A percentile compares a stretch with the other conserved stretches of the same genome.
These are phyloP conservation scores for Carex kokanica DNA, from an alignment of 176 grass and related monocot species.

Conservation along the genomic window DNA sequence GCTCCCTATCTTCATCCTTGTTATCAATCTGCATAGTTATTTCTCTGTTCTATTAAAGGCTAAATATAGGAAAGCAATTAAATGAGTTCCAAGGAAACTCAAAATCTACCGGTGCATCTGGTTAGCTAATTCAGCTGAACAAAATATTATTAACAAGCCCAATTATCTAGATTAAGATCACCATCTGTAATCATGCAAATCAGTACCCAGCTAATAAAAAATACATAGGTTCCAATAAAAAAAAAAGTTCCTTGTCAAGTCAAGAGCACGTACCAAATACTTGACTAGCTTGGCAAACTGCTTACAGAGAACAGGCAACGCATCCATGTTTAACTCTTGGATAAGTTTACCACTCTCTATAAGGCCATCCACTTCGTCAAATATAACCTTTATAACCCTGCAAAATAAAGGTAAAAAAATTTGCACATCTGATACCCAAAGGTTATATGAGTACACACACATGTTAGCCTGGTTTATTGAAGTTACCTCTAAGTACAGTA, in stretches of 20 bases:
- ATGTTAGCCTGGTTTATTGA: not conserved
- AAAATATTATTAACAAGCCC: not conserved
- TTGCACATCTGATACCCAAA: not conserved
- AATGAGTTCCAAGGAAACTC: not conserved
- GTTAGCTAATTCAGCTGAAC: not conserved
- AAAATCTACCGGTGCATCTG: not conserved
- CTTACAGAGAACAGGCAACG: conserved; percentile 67
- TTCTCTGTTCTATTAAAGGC: not conserved
- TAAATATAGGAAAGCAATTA: not conserved
- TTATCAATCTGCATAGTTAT: conserved; percentile 48
- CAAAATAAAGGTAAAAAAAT: conserved; percentile 29
- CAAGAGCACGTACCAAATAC: conserved; percentile 59
- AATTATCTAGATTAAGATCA: not conserved
- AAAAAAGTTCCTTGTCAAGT: not conserved
- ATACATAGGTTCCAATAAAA: not conserved
- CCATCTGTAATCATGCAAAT: not conserved
- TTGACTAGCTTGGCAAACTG: conserved; percentile 58
- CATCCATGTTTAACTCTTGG: conserved; percentile 52
- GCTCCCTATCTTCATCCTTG: conserved; percentile 46
- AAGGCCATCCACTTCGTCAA: conserved; percentile 51
- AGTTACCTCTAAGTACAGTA: not conserved
- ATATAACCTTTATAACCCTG: conserved; percentile 77
- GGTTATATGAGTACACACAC: not conserved
- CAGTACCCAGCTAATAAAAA: conserved; percentile 4
- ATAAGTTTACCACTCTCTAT: conserved; percentile 49